Evolutionary conservation across 2,329 filamentous ascomycete genomes (phyloP).

Genomic region (Paecilomyces fulvus): DNA sequence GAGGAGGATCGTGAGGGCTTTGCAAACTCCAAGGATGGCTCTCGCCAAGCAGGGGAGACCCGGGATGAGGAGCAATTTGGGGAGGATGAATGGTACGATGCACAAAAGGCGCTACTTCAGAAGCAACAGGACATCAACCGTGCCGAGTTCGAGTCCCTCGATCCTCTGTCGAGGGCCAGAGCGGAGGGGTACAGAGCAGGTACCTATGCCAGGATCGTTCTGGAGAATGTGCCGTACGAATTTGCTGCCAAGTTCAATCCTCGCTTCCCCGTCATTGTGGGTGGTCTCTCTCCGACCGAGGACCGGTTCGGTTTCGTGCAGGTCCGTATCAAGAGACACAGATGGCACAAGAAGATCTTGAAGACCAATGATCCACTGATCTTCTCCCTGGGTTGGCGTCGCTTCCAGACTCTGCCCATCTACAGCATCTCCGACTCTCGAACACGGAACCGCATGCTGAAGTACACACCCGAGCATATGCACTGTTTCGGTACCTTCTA

Average conservation of each 20-base stretch:
- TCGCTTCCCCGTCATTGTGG: conserved; percentile 74
- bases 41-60: conserved; percentile 61
- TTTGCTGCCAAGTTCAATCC: conserved; percentile 78
- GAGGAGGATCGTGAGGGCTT: conserved; percentile 97
- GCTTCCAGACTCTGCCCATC: conserved; percentile 85
- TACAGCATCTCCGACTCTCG: conserved; percentile 94
- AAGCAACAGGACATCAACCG: conserved; percentile 97
- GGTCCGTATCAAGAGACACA: conserved; percentile 89
- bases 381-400: conserved; percentile 90
- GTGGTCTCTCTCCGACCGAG: conserved; percentile 86
- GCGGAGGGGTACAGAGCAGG: conserved; percentile 90
- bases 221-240: conserved; percentile 83
- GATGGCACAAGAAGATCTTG: conserved; percentile 98
- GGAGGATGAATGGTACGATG: conserved; percentile 98
- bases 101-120: conserved; percentile 87
- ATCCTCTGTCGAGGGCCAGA: conserved; percentile 70
- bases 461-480: conserved; percentile 99
- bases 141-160: conserved; percentile 79
- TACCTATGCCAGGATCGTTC: conserved; percentile 83
- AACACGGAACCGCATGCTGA: conserved; percentile 92
- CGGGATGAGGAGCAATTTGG: conserved; percentile 71
- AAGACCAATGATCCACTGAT: conserved; percentile 98
- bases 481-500: conserved; percentile 97
- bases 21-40: conserved; percentile 71
- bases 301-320: conserved; percentile 94